phyloP scores from a whole-genome alignment of 140 eudicot genomes.

The Oenanthe javanica region DNA sequence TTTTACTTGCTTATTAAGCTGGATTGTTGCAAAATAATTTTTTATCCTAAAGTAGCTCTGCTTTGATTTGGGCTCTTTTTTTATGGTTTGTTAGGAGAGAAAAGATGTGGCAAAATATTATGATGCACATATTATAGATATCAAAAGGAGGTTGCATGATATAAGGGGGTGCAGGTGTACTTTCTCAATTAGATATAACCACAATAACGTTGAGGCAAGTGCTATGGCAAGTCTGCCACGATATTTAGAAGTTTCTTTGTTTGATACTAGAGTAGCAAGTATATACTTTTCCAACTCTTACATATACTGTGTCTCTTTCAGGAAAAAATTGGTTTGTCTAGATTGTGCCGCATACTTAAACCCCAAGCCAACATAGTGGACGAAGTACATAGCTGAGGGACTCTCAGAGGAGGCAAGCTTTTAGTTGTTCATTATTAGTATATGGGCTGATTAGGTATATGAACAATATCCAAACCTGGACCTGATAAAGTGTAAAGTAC shows the following conservation, averaged over 20 bases:
- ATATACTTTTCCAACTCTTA: neutral
- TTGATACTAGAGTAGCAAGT: slow-evolving; percentile 6
- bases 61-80: slow-evolving; percentile 10
- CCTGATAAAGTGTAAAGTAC: neutral
- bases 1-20: neutral
- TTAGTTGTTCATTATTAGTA: neutral
- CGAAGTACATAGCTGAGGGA: neutral
- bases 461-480: neutral
- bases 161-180: slow-evolving; percentile 83
- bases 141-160: slow-evolving; percentile 76
- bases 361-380: neutral
- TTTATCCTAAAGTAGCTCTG: neutral
- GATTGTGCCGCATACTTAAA: slow-evolving; percentile 60
- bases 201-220: slow-evolving; percentile 66
- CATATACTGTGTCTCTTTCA: slow-evolving; percentile 16
- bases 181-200: slow-evolving; percentile 54
- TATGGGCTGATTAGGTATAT: neutral
- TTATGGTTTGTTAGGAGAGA: slow-evolving; percentile 43
- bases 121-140: slow-evolving; percentile 62
- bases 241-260: neutral
- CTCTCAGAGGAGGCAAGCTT: neutral
- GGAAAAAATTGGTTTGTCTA: slow-evolving; percentile 70
- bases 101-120: slow-evolving; percentile 63
- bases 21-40: neutral
- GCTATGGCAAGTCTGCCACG: neutral